Evolutionary conservation across 129 eudicot species (phyloP).

Genomic region (Flaveria linearis): DNA sequence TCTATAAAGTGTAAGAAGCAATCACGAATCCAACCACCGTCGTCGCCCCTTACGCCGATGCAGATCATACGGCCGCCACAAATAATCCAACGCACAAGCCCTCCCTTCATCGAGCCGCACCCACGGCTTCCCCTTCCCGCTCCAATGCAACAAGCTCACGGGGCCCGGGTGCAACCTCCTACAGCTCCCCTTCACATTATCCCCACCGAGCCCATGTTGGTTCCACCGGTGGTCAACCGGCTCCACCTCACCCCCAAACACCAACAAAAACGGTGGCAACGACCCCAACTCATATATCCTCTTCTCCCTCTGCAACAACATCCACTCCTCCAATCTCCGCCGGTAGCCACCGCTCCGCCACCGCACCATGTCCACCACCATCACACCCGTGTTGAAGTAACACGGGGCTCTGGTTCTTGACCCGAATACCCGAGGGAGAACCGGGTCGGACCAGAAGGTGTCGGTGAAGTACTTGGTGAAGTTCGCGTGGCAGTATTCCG

Average conservation of each 20-base stretch:
- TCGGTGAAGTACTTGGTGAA: constrained; percentile 74
- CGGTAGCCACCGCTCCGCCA: constrained; percentile 66
- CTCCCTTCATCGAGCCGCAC: constrained; percentile 67
- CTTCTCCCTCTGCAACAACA: constrained; percentile 62
- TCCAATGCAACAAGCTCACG: constrained; percentile 88
- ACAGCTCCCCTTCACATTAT: constrained; percentile 80
- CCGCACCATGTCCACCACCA: constrained; percentile 78
- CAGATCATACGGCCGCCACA: constrained; percentile 91
- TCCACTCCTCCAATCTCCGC: constrained; percentile 64
- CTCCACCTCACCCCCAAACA: constrained; percentile 72
- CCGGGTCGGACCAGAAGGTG: constrained; percentile 81
- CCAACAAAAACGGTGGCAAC: constrained; percentile 76
- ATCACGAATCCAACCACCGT: constrained; percentile 31
- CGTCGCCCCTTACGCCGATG: constrained; percentile 28
- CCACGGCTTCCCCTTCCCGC: constrained; percentile 96
- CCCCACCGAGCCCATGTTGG: constrained; percentile 90
- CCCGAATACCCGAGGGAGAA: constrained; percentile 42
- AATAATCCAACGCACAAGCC: constrained; percentile 84
- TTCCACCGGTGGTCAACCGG: constrained; percentile 84
- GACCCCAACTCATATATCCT: constrained; percentile 86
- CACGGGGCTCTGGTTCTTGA: constrained; percentile 49
- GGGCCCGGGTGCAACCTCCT: constrained; percentile 81
- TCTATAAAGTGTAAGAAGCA: too few species aligned
- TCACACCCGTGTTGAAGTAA: constrained; percentile 89
- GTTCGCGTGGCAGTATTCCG: constrained; percentile 88